Evolutionary conservation across 1,139 yeast genomes (phyloP).

Genomic region (Taiozyma sp.): DNA sequence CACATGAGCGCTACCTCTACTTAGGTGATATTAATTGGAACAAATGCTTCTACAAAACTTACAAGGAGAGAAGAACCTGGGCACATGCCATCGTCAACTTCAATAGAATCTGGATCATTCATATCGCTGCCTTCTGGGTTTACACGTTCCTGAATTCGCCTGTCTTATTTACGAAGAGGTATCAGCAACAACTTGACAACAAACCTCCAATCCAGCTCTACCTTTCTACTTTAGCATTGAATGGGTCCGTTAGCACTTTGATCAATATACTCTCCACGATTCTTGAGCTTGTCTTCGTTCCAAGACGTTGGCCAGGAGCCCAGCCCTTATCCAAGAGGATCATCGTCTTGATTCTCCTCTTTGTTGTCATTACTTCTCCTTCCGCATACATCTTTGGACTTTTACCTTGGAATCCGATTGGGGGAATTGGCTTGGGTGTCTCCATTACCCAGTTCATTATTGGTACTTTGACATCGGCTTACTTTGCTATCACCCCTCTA

Average conservation of each 20-base stretch:
- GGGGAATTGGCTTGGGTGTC: slow-evolving; percentile 32
- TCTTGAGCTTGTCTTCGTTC: slow-evolving; percentile 45
- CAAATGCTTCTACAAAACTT: slow-evolving; percentile 49
- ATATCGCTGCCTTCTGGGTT: slow-evolving; percentile 55
- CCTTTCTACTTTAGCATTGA: slow-evolving; percentile 45
- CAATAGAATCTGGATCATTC: slow-evolving; percentile 60
- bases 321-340: slow-evolving; percentile 38
- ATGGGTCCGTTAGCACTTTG: slow-evolving; percentile 44
- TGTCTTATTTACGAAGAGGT: slow-evolving; percentile 47
- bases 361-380: slow-evolving; percentile 35
- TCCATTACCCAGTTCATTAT: slow-evolving; percentile 41
- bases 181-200: slow-evolving; percentile 40
- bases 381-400: slow-evolving; percentile 35
- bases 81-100: slow-evolving; percentile 51
- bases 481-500: slow-evolving; percentile 43
- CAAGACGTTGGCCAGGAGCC: slow-evolving; percentile 54
- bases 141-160: slow-evolving; percentile 52
- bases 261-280: slow-evolving; percentile 40
- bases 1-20: slow-evolving; percentile 41
- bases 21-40: slow-evolving; percentile 45
- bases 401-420: slow-evolving; percentile 32
- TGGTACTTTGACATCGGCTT: slow-evolving; percentile 38
- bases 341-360: slow-evolving; percentile 27
- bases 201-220: slow-evolving; percentile 44
- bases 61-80: slow-evolving; percentile 56